Base-by-base conservation (phyloP, 192 early-diverging fungal species). In the Coemansia sp. region DNA sequence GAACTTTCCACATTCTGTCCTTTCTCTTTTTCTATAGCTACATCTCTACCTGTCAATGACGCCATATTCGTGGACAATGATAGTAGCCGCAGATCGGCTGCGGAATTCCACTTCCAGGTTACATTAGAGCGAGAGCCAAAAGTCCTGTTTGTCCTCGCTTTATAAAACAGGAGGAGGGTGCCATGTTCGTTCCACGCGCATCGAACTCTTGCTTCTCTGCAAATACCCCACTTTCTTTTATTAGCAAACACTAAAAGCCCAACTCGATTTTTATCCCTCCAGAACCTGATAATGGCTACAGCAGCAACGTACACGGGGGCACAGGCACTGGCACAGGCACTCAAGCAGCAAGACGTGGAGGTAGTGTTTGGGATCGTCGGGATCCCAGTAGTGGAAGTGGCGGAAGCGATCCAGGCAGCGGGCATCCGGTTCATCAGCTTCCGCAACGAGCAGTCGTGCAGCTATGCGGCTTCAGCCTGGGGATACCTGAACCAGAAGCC, bases 281-380 rank as follows among this genome's bases (percentile, higher is more conserved):
- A 47, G 22, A 1, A 20, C 5, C 13, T 17, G 14, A 25, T 23
- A 4, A 47, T 47, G 44, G 44, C 44, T 23, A 47, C 20, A 6
- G 44, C 7, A 2, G 13, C 20, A 47, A 47, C 0, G 44, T 25
- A 11, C 44, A 73, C 79, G 4, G 88, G 88, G 33, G 86, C 87
- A 15, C 76, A 84, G 50, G 36, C 87, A 1, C 72, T 87, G n/a
- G 88, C 88, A 9, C 36, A 23, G 7, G 62, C 84, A 9, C 81
- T 90, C 17, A 84, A 84, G 59, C 62, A 69, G 9, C 88, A 85
- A 45, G 84, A 83, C 37, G 85, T 90, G 22, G 53, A 61, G 17
- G 83, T 87, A 3, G 75, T 88, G 4, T 91, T 91, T 81, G 89
- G 89, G 17, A 89, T 91, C 58, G 89, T 91, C 29, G 89, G 89